Percentiles rank a stretch among this genome's conserved stretches.
Evolutionary conservation across 768 basidiomycete species (phyloP).

Genomic region (Xerocomus brunneocitrinus): DNA sequence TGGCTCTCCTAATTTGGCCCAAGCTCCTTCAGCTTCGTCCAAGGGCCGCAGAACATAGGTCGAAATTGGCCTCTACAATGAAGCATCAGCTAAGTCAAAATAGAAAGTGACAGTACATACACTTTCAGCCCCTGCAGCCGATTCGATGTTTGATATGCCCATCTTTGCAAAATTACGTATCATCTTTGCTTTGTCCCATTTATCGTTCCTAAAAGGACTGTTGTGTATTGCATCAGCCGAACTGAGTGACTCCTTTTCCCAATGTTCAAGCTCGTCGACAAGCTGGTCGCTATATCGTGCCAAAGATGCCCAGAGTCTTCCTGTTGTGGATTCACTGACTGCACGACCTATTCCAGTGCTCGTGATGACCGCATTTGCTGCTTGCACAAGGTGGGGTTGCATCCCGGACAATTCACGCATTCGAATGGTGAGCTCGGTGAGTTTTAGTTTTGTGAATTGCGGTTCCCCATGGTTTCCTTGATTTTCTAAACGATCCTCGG

Average conservation of each 20-base stretch:
- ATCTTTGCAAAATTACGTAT: constrained; percentile 68
- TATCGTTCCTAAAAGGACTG: constrained; percentile 47
- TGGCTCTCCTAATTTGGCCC: constrained; percentile 34
- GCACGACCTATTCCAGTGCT: constrained; percentile 37
- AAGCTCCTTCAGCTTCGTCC: constrained; percentile 30
- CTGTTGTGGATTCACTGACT: constrained; percentile 26
- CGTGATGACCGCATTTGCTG: constrained; percentile 52
- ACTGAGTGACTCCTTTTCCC: constrained; percentile 54
- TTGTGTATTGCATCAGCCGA: constrained; percentile 27
- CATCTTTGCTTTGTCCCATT: constrained; percentile 78
- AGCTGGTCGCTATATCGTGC: constrained; percentile 77
- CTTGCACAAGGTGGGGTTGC: constrained; percentile 50
- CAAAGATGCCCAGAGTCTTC: constrained; percentile 65
- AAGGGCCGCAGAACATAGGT: constrained; percentile 43
- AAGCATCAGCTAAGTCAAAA: not conserved
- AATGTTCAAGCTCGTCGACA: constrained; percentile 55
- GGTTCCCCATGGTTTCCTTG: constrained; percentile 15
- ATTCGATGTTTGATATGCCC: constrained; percentile 31
- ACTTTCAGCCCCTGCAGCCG: not conserved
- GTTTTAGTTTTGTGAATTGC: constrained; percentile 41
- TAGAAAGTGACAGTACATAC: constrained; percentile 8
- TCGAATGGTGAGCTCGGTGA: constrained; percentile 55
- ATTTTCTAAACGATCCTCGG: not conserved
- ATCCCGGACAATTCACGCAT: constrained; percentile 53
- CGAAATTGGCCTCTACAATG: constrained; percentile 35